Evolutionary conservation across 768 basidiomycete genomes (phyloP).

Genomic region (Rhizopogon vinicolor): DNA sequence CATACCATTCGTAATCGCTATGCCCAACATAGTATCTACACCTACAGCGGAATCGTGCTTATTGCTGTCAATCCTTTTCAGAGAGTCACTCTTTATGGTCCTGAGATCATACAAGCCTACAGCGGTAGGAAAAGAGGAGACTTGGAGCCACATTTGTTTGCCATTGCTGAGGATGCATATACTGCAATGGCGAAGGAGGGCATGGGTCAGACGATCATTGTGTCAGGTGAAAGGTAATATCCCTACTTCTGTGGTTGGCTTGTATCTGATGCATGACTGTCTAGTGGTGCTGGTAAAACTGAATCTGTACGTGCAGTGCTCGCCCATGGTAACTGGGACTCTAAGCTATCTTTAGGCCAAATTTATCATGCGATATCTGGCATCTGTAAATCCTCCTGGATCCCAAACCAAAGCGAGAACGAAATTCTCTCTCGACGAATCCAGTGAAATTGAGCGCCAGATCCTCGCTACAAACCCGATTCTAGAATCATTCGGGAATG

Average conservation of each 20-base stretch:
- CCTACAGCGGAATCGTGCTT: slow-evolving; percentile 97
- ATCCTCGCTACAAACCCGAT: slow-evolving; percentile 99
- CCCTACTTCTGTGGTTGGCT: background rate
- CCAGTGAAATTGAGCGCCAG: slow-evolving; percentile 93
- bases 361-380: slow-evolving; percentile 98
- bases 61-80: slow-evolving; percentile 99
- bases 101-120: slow-evolving; percentile 97
- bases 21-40: slow-evolving; percentile 96
- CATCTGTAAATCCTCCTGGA: slow-evolving; percentile 88
- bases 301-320: slow-evolving; percentile 66
- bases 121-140: slow-evolving; percentile 89
- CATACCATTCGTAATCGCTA: slow-evolving; percentile 98
- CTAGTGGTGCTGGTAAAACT: slow-evolving; percentile 98
- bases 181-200: slow-evolving; percentile 94
- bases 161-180: slow-evolving; percentile 98
- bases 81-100: slow-evolving; percentile 93
- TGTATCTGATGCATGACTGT: slow-evolving; percentile 5
- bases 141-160: slow-evolving; percentile 95
- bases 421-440: slow-evolving; percentile 75
- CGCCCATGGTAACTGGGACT: background rate
- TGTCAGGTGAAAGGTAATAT: slow-evolving; percentile 91
- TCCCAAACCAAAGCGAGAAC: slow-evolving; percentile 56
- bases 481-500: slow-evolving; percentile 98
- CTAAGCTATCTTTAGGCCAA: slow-evolving; percentile 59
- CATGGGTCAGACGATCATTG: slow-evolving; percentile 97